Percentiles rank a stretch among this genome's conserved stretches.
phyloP scores from a whole-genome alignment of 768 basidiomycete species.

The Rhizopogon vulgaris region DNA sequence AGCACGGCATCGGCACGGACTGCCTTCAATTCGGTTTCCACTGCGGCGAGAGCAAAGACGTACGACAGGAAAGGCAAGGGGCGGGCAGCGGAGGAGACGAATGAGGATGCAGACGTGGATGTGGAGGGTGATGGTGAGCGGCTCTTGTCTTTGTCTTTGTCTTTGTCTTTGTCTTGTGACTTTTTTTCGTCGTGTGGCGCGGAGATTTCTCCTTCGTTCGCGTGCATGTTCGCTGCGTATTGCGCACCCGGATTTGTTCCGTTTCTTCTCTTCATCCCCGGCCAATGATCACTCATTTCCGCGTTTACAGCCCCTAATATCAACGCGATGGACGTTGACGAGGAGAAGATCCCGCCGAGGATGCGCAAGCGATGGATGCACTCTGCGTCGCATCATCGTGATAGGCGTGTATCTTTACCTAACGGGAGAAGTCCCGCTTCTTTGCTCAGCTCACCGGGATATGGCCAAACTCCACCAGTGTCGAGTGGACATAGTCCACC shows the following conservation, averaged over 20 bases:
- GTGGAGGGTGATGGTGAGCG: slow-evolving; percentile 18
- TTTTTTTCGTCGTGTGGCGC: background rate
- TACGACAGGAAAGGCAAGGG: slow-evolving; percentile 23
- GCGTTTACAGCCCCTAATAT: slow-evolving; percentile 2
- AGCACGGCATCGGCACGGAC: background rate
- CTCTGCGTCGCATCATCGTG: background rate
- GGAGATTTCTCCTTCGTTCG: background rate
- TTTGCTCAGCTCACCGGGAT: background rate
- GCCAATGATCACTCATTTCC: background rate
- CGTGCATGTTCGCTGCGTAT: background rate
- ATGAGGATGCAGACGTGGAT: slow-evolving; percentile 11
- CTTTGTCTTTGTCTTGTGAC: background rate
- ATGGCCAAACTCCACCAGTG: background rate
- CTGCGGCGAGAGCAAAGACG: too few species aligned
- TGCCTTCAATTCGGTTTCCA: background rate
- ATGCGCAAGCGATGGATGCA: slow-evolving; percentile 48
- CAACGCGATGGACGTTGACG: slow-evolving; percentile 13
- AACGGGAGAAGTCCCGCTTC: background rate
- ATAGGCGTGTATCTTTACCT: background rate
- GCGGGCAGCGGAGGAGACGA: slow-evolving; percentile 3
- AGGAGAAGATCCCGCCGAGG: slow-evolving; percentile 51
- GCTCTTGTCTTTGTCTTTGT: background rate
- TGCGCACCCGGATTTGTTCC: too few species aligned
- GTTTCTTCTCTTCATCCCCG: background rate
- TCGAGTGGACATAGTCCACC: background rate